phyloP scores from a whole-genome alignment of 768 basidiomycete genomes.

The Leccinum olivaceopallidum region DNA sequence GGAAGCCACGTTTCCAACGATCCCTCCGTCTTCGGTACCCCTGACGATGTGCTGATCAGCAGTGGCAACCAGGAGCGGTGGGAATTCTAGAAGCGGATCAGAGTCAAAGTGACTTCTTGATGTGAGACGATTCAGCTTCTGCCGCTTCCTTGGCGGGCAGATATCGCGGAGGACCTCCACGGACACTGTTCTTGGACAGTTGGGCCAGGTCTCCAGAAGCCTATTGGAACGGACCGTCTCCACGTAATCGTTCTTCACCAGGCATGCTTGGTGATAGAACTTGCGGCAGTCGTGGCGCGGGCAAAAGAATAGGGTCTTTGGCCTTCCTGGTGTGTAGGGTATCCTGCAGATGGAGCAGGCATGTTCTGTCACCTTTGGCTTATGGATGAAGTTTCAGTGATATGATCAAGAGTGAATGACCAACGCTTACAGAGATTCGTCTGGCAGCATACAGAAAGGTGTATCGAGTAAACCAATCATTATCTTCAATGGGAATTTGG shows the following conservation, averaged over 20 bases:
- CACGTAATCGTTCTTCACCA: constrained; percentile 33
- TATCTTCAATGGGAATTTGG: constrained; percentile 40
- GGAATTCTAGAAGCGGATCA: constrained; percentile 30
- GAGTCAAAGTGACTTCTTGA: not conserved
- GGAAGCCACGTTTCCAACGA: constrained; percentile 50
- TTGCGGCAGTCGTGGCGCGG: constrained; percentile 49
- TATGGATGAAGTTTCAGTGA: not conserved
- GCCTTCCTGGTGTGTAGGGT: constrained; percentile 47
- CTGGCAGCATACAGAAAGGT: constrained; percentile 36
- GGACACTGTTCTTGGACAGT: constrained; percentile 24
- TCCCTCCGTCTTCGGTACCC: constrained; percentile 42
- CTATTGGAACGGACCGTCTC: constrained; percentile 24
- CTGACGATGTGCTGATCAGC: constrained; percentile 57
- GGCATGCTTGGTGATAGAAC: constrained; percentile 51
- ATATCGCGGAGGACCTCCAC: constrained; percentile 1
- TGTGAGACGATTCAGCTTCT: not conserved
- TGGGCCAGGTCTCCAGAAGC: constrained; percentile 41
- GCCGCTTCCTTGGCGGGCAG: constrained; percentile 15
- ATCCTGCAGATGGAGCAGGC: constrained; percentile 45
- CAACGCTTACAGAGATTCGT: constrained; percentile 36
- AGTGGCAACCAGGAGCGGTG: constrained; percentile 38
- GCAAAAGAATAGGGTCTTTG: constrained; percentile 54
- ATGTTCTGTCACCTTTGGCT: constrained; percentile 43
- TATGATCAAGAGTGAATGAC: not conserved
- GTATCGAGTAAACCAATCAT: constrained; percentile 51